Conservation (phyloP, 495 filamentous ascomycete genomes). For the Daldinia loculata region DNA sequence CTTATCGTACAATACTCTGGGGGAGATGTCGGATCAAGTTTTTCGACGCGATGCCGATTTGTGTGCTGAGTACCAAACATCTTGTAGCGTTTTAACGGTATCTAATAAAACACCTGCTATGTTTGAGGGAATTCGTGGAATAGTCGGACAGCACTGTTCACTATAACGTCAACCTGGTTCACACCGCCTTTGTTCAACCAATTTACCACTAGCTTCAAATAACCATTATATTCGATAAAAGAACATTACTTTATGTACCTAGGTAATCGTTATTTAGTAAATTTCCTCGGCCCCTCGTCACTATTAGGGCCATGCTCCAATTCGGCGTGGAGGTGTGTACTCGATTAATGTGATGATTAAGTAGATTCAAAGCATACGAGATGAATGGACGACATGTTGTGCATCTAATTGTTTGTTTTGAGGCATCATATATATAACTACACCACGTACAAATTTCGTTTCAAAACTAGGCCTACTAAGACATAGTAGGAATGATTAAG, state of each 20-base stretch:
- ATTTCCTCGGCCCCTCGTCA: background rate
- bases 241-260: background rate
- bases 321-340: background rate
- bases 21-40: slow-evolving; percentile 4
- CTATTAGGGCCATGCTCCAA: background rate
- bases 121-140: background rate
- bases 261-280: background rate
- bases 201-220: background rate
- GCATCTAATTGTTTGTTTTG: background rate
- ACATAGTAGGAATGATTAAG: too few species aligned
- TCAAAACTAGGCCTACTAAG: too few species aligned
- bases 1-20: slow-evolving; percentile 9
- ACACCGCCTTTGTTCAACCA: background rate
- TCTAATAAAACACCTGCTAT: background rate
- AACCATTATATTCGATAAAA: background rate
- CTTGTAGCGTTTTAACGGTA: background rate
- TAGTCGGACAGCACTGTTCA: background rate
- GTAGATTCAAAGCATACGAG: background rate
- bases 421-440: too few species aligned
- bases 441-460: too few species aligned
- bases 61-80: background rate
- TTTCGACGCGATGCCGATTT: slow-evolving; percentile 3
- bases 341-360: background rate
- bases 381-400: background rate
- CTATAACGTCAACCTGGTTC: background rate